Conservation (phyloP, 371 early-diverging fungal genomes). For the Phascolomyces articulosus region DNA sequence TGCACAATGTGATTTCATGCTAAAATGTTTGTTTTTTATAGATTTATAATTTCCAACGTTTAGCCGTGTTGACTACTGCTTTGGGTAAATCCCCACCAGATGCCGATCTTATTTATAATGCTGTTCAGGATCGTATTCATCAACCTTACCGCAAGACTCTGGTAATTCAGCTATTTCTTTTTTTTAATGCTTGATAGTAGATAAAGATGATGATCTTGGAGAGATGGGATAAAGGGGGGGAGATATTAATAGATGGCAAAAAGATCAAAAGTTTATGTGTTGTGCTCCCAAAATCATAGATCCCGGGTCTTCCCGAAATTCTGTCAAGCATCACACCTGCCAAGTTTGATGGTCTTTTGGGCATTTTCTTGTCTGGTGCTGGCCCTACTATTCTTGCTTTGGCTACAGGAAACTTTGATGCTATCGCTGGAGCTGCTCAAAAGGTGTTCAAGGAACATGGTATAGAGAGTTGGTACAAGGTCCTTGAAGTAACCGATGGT, state of each 20-base stretch:
- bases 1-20: no score
- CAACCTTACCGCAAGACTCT: conserved; percentile 92
- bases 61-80: conserved; percentile 86
- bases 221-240: not conserved
- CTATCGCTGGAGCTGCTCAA: conserved; percentile 69
- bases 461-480: conserved; percentile 71
- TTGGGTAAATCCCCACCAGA: conserved; percentile 71
- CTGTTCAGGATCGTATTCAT: conserved; percentile 95
- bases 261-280: not conserved
- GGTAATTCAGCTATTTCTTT: conserved; percentile 43
- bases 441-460: conserved; percentile 67
- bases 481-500: conserved; percentile 76
- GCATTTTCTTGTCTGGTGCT: conserved; percentile 94
- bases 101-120: conserved; percentile 79
- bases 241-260: not conserved
- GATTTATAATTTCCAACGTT: conserved; percentile 93
- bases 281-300: conserved; percentile 29
- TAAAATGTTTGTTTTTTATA: conserved; percentile 21
- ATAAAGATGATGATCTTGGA: no score
- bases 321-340: conserved; percentile 73
- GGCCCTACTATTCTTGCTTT: conserved; percentile 95
- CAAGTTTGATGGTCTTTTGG: conserved; percentile 83
- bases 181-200: no score
- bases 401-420: conserved; percentile 76
- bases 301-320: conserved; percentile 92